Evolutionary conservation across 257 asterid genomes (phyloP).

Genomic region (Fraxinus quadrangulata): DNA sequence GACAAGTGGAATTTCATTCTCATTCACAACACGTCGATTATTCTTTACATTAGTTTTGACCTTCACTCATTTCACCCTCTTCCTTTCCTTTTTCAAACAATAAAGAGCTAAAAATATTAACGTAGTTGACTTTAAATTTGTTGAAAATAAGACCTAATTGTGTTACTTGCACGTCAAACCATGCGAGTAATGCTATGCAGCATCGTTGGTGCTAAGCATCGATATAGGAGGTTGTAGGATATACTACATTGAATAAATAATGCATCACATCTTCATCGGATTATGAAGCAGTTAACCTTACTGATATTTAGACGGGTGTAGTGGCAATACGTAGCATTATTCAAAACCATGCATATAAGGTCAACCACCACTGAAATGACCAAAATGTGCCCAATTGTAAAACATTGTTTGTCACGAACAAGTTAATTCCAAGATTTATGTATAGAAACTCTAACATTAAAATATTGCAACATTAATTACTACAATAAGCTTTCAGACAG

Average conservation of each 20-base stretch:
- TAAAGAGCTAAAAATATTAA: too few species aligned
- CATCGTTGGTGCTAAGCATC: too few species aligned
- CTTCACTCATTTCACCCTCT: too few species aligned
- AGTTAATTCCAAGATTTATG: slow-evolving; percentile 17
- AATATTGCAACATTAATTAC: slow-evolving; percentile 24
- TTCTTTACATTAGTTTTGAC: background rate
- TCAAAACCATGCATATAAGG: background rate
- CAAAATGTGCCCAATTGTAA: slow-evolving; percentile 1
- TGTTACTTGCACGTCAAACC: too few species aligned
- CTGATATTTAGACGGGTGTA: too few species aligned
- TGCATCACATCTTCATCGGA: too few species aligned
- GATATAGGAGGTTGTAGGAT: too few species aligned
- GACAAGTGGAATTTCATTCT: background rate
- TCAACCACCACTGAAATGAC: slow-evolving; percentile 14
- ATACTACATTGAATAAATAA: too few species aligned
- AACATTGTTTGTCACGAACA: background rate
- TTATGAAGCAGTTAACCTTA: too few species aligned
- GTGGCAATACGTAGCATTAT: background rate
- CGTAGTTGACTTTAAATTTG: too few species aligned
- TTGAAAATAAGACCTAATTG: background rate
- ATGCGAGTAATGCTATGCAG: too few species aligned
- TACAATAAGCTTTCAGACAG: slow-evolving; percentile 29
- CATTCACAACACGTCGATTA: background rate
- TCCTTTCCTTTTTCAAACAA: too few species aligned
- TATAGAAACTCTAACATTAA: slow-evolving; percentile 37